A percentile compares a stretch with the other conserved stretches of the same genome.
Conservation (phyloP, 1,139 yeast species). For the Debaryomyces nepalensis region DNA sequence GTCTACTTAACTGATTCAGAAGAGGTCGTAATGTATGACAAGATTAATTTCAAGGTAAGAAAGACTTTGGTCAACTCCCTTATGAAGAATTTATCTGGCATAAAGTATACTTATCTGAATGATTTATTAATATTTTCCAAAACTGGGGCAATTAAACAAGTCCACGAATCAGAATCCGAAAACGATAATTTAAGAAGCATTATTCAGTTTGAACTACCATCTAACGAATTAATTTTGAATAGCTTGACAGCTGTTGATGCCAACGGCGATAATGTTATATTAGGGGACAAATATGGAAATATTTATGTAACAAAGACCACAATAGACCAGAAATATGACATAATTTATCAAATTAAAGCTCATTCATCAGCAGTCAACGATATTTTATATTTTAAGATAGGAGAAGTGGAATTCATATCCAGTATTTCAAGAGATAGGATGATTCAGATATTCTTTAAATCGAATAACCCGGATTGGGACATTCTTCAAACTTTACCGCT, state of each 20-base stretch:
- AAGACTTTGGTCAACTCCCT: constrained; percentile 37
- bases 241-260: constrained; percentile 33
- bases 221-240: constrained; percentile 33
- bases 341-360: constrained; percentile 38
- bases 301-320: constrained; percentile 29
- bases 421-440: constrained; percentile 65
- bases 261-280: constrained; percentile 27
- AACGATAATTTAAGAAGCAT: constrained; percentile 20
- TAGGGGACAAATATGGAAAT: constrained; percentile 56
- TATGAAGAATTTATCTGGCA: constrained; percentile 40
- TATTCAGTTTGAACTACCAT: constrained; percentile 26
- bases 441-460: constrained; percentile 53
- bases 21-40: constrained; percentile 32
- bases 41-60: constrained; percentile 14
- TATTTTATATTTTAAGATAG: constrained; percentile 35
- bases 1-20: constrained; percentile 37
- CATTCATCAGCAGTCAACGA: constrained; percentile 57
- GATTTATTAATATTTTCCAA: constrained; percentile 46
- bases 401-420: constrained; percentile 32
- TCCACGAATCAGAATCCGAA: constrained; percentile 16
- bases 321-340: constrained; percentile 14
- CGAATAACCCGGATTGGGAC: constrained; percentile 42
- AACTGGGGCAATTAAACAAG: constrained; percentile 39
- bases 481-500: constrained; percentile 58
- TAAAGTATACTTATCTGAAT: constrained; percentile 33